Evolutionary conservation across 305 asterid genomes (phyloP).

Genomic region (Ajuga reptans): DNA sequence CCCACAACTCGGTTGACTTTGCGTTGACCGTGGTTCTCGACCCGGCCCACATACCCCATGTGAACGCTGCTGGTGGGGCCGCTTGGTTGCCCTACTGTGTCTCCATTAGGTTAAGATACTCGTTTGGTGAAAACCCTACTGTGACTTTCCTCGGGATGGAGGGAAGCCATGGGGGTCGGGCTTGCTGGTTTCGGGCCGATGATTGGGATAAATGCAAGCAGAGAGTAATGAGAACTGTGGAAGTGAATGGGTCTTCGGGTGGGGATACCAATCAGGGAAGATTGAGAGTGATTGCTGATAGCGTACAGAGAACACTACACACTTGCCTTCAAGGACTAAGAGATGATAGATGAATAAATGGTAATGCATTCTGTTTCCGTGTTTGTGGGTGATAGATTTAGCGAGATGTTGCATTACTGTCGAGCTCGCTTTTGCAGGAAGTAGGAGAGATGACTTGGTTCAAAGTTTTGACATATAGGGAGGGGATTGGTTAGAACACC

Average conservation of each 20-base stretch:
- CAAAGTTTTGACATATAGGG: conserved; percentile 16
- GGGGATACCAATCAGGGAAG: conserved; percentile 81
- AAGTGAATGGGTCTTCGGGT: conserved; percentile 49
- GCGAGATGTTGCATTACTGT: not conserved
- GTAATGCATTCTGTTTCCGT: not conserved
- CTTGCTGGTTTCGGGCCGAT: conserved; percentile 76
- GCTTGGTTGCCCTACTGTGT: conserved; percentile 98
- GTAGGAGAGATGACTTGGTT: conserved; percentile 15
- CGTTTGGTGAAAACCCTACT: conserved; percentile 61
- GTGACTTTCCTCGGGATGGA: conserved; percentile 83
- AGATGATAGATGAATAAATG: conserved; percentile 26
- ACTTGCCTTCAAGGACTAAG: conserved; percentile 73
- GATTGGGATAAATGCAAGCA: conserved; percentile 94
- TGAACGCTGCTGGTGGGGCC: conserved; percentile 98
- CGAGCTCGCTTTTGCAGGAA: conserved; percentile 11
- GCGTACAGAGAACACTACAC: conserved; percentile 74
- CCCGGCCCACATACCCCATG: conserved; percentile 74
- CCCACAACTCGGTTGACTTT: conserved; percentile 81
- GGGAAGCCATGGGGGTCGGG: conserved; percentile 98
- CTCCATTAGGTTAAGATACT: conserved; percentile 74
- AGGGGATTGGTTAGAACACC: conserved; percentile 13
- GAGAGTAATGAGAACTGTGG: conserved; percentile 61
- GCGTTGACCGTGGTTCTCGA: conserved; percentile 93
- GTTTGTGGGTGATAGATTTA: not conserved
- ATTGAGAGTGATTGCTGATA: conserved; percentile 73